These are phyloP conservation scores for Colletotrichum sansevieriae DNA, from an alignment of 2,329 filamentous ascomycete genomes.

Conservation along the genomic window DNA sequence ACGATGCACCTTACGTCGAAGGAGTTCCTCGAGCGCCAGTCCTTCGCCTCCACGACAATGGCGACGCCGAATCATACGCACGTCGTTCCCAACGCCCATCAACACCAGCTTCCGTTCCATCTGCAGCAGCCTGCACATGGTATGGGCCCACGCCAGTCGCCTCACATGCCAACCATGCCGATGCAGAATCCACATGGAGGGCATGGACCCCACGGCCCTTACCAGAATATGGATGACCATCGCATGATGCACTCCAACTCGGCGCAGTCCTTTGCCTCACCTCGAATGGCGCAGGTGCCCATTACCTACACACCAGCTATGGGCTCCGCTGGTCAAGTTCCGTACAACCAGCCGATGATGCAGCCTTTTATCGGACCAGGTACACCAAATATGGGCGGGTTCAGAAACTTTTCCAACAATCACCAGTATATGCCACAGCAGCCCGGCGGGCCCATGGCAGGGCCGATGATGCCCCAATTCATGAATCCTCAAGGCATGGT, in stretches of 20 bases:
- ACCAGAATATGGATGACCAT: constrained; percentile 83
- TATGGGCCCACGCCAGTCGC: constrained; percentile 76
- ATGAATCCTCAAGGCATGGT: constrained; percentile 80
- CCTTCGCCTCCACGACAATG: constrained; percentile 67
- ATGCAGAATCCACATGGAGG: constrained; percentile 78
- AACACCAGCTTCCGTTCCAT: constrained; percentile 86
- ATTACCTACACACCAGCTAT: constrained; percentile 78
- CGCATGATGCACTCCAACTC: constrained; percentile 91
- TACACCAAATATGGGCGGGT: constrained; percentile 78
- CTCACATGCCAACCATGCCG: constrained; percentile 83
- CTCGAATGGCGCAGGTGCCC: constrained; percentile 78
- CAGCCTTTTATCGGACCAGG: constrained; percentile 78
- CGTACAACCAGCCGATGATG: constrained; percentile 79
- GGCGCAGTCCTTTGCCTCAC: constrained; percentile 87
- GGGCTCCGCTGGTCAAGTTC: constrained; percentile 76
- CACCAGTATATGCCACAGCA: constrained; percentile 81
- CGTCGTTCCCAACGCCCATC: constrained; percentile 80
- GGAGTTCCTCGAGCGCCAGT: constrained; percentile 81
- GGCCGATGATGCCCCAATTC: constrained; percentile 85
- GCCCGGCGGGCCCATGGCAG: constrained; percentile 73
- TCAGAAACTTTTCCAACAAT: constrained; percentile 78
- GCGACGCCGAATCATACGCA: constrained; percentile 78
- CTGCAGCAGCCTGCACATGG: constrained; percentile 80
- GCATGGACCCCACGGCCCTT: constrained; percentile 74
- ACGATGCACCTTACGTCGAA: constrained; percentile 78